Conservation (phyloP, 2,329 filamentous ascomycete genomes). For the Raffaelea arxii region DNA sequence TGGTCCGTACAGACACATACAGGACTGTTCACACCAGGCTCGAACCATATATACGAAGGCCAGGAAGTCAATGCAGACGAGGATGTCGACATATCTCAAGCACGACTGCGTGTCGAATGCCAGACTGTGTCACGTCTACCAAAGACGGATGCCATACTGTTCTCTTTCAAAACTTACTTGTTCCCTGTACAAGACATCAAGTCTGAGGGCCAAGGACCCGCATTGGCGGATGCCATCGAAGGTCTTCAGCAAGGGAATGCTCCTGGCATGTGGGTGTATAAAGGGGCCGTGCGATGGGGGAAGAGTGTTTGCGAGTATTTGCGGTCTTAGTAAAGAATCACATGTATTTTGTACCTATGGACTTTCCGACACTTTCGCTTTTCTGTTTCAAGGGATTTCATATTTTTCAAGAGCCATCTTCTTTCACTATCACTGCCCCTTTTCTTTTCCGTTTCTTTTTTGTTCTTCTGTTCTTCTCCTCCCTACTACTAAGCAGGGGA, state of each 20-base stretch:
- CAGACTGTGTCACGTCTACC: conserved; percentile 43
- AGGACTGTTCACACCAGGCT: conserved; percentile 27
- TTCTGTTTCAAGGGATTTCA: no score
- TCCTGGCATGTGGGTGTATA: conserved; percentile 44
- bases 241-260: conserved; percentile 40
- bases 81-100: conserved; percentile 27
- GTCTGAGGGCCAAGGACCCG: conserved; percentile 34
- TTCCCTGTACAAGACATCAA: conserved; percentile 39
- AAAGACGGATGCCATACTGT: conserved; percentile 34
- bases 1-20: conserved; percentile 38
- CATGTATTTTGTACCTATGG: no score
- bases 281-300: conserved; percentile 38
- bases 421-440: no score
- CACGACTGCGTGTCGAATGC: conserved; percentile 35
- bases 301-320: conserved; percentile 36
- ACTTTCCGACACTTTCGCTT: no score
- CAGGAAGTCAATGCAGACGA: conserved; percentile 24
- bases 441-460: no score
- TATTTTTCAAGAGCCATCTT: background rate
- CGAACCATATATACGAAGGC: conserved; percentile 26
- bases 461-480: no score
- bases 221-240: conserved; percentile 42
- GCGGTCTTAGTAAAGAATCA: conserved; percentile 19
- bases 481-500: no score
- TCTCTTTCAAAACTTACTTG: conserved; percentile 47